These are phyloP conservation scores for Kurtzmaniella fragi DNA, from an alignment of 805 yeast species.

Conservation along the genomic window DNA sequence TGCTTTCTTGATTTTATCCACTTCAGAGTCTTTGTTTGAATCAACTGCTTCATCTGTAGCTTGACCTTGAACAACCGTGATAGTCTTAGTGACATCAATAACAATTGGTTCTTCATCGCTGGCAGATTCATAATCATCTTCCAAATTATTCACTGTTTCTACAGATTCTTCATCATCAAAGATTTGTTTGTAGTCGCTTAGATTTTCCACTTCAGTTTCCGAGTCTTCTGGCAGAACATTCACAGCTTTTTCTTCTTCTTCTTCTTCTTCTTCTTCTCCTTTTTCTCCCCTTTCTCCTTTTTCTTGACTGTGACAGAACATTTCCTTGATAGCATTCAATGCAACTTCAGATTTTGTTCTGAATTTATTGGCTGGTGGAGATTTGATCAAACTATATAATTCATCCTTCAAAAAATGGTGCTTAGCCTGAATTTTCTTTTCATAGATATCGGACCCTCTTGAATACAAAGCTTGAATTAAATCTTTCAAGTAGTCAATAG, in stretches of 20 bases:
- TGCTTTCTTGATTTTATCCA: not conserved
- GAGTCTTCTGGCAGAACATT: slow-evolving; percentile 1
- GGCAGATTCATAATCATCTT: slow-evolving; percentile 5
- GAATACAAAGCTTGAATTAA: slow-evolving; percentile 1
- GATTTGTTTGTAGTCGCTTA: not conserved
- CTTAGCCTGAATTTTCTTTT: slow-evolving; percentile 1
- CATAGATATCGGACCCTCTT: slow-evolving; percentile 2
- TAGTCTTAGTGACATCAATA: slow-evolving; percentile 19
- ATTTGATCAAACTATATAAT: slow-evolving; percentile 2
- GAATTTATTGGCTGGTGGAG: not conserved
- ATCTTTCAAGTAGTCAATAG: not conserved
- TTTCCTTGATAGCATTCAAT: not conserved
- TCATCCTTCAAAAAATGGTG: slow-evolving; percentile 3
- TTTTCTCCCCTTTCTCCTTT: not conserved
- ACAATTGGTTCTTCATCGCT: slow-evolving; percentile 16
- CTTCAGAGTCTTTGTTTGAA: slow-evolving; percentile 1
- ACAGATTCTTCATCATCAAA: slow-evolving; percentile 2
- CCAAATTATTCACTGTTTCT: not conserved
- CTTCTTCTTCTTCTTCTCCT: not conserved
- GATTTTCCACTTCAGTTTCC: slow-evolving; percentile 2
- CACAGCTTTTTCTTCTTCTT: not conserved
- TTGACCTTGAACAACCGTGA: slow-evolving; percentile 7
- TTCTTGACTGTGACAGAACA: not conserved
- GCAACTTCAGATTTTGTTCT: not conserved
- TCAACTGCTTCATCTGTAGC: not conserved